Conservation (phyloP, 306 rosid genomes). For the Arachis stenosperma region DNA sequence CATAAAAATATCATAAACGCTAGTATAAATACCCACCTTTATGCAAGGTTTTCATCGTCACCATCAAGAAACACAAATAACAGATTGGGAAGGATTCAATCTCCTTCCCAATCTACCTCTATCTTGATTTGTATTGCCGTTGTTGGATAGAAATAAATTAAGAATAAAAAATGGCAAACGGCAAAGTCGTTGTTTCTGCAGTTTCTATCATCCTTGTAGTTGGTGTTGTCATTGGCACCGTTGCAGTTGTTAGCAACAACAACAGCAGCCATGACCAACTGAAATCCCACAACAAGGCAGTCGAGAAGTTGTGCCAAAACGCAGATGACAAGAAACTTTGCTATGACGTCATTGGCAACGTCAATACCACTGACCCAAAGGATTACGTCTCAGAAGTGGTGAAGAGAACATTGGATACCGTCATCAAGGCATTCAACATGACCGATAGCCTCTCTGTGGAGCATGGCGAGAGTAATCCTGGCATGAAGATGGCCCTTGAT, state of each 20-base stretch:
- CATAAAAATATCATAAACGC: too few relatives aligned
- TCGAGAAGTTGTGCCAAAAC: slow-evolving; percentile 36
- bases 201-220: slow-evolving; percentile 56
- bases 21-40: too few relatives aligned
- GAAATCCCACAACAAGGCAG: slow-evolving; percentile 38
- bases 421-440: slow-evolving; percentile 52
- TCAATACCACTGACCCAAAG: slow-evolving; percentile 39
- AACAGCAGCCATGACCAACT: not conserved
- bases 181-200: slow-evolving; percentile 40
- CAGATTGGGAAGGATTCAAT: too few relatives aligned
- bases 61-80: too few relatives aligned
- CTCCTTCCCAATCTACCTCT: too few relatives aligned
- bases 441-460: slow-evolving; percentile 42
- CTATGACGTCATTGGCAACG: slow-evolving; percentile 27
- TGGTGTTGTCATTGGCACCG: slow-evolving; percentile 54
- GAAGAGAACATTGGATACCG: slow-evolving; percentile 38
- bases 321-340: slow-evolving; percentile 48
- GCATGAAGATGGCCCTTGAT: slow-evolving; percentile 52
- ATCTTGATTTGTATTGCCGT: too few relatives aligned
- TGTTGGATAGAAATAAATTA: too few relatives aligned
- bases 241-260: slow-evolving; percentile 17
- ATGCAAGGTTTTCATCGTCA: too few relatives aligned
- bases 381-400: slow-evolving; percentile 45
- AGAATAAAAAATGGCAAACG: not conserved
- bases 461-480: not conserved